A percentile compares a stretch with the other conserved stretches of the same genome.
Conservation (phyloP, 176 grass and related monocot genomes). For the Bothriochloa decipiens region DNA sequence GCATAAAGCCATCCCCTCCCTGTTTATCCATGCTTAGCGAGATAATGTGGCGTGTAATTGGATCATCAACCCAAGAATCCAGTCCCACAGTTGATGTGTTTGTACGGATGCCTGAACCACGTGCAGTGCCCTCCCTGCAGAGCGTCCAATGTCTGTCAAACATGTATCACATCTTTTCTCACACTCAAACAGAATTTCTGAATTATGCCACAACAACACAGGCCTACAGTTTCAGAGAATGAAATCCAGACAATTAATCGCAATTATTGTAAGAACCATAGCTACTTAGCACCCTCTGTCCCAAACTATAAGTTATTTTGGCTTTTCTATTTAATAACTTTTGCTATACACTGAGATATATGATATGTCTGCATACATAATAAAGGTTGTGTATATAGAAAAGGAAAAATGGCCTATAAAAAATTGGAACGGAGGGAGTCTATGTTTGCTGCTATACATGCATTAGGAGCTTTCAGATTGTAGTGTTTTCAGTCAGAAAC, state of each 20-base stretch:
- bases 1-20: slow-evolving; percentile 52
- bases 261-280: background rate
- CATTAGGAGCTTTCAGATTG: background rate
- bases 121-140: slow-evolving; percentile 75
- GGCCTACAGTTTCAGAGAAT: background rate
- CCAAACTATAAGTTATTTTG: too few species aligned
- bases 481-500: background rate
- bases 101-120: slow-evolving; percentile 72
- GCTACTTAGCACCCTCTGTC: background rate
- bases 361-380: too few species aligned
- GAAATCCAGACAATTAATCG: background rate
- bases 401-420: too few species aligned
- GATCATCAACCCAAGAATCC: slow-evolving; percentile 94
- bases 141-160: slow-evolving; percentile 14
- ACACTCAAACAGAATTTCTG: background rate
- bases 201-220: slow-evolving; percentile 1
- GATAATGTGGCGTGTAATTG: slow-evolving; percentile 78
- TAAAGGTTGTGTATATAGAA: too few species aligned
- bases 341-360: too few species aligned
- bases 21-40: slow-evolving; percentile 60
- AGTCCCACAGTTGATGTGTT: slow-evolving; percentile 58
- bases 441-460: background rate
- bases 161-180: background rate
- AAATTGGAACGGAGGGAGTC: too few species aligned
- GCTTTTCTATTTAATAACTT: too few species aligned